Conservation (phyloP, 495 filamentous ascomycete species). For the Corynascus novoguineensis region DNA sequence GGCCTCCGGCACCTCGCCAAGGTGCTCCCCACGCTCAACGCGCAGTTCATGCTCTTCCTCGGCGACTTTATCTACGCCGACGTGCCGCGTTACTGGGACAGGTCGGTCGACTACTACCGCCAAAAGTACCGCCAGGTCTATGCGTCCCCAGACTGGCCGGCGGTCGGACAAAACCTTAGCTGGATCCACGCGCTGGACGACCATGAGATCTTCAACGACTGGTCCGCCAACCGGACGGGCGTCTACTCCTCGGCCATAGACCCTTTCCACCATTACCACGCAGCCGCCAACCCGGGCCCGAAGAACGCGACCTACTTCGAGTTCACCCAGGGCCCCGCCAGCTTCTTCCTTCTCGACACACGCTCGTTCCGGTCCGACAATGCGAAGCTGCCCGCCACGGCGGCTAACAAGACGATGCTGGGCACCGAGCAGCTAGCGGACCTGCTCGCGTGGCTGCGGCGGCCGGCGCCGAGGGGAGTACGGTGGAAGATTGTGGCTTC, state of each 20-base stretch:
- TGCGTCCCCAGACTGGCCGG: conserved; percentile 80
- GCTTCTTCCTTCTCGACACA: conserved; percentile 93
- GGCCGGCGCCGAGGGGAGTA: conserved; percentile 64
- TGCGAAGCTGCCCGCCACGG: conserved; percentile 41
- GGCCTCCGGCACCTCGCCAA: conserved; percentile 68
- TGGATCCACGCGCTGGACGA: conserved; percentile 97
- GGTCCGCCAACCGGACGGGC: conserved; percentile 67
- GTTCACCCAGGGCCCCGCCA: conserved; percentile 82
- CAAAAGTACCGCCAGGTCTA: conserved; percentile 91
- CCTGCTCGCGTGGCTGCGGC: conserved; percentile 67
- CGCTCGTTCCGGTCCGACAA: conserved; percentile 72
- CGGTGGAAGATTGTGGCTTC: conserved; percentile 90
- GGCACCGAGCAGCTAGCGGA: conserved; percentile 72
- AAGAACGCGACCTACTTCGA: conserved; percentile 65
- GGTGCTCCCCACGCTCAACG: conserved; percentile 55
- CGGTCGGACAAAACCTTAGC: conserved; percentile 63
- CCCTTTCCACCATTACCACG: conserved; percentile 82
- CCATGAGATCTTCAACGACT: conserved; percentile 93
- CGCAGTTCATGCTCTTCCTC: conserved; percentile 94
- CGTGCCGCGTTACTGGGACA: conserved; percentile 74
- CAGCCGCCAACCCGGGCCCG: conserved; percentile 67
- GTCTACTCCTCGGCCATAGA: conserved; percentile 73
- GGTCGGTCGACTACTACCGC: conserved; percentile 67
- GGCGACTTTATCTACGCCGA: conserved; percentile 99
- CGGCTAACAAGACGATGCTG: conserved; percentile 74